Percentiles rank a stretch among this genome's conserved stretches.
Evolutionary conservation across 2,329 filamentous ascomycete genomes (phyloP).

Genomic region (Colletotrichum musae): DNA sequence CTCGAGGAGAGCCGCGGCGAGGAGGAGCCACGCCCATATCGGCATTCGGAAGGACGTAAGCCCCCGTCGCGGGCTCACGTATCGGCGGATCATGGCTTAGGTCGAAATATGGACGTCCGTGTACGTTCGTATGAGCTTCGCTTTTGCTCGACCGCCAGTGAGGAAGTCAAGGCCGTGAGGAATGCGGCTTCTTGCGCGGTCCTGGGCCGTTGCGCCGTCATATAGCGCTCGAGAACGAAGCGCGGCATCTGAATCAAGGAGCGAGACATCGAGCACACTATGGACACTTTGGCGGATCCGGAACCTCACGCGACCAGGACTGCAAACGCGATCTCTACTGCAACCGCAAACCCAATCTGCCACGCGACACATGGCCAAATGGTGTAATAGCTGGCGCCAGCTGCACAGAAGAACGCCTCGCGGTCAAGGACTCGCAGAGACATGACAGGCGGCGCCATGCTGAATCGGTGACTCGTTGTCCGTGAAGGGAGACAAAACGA

Average conservation of each 20-base stretch:
- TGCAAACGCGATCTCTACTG: neutral
- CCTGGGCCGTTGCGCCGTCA: neutral
- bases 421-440: slow-evolving; percentile 13
- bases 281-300: neutral
- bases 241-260: slow-evolving; percentile 9
- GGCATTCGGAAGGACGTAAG: slow-evolving; percentile 14
- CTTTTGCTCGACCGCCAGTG: slow-evolving; percentile 3
- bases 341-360: slow-evolving; percentile 9
- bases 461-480: neutral
- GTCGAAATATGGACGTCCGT: neutral
- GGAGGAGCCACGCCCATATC: slow-evolving; percentile 29
- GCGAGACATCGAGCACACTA: slow-evolving; percentile 15
- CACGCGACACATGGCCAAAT: slow-evolving; percentile 4
- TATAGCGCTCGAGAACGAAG: neutral
- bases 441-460: neutral
- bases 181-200: neutral
- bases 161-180: neutral
- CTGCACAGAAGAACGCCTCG: slow-evolving; percentile 5
- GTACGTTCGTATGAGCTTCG: neutral
- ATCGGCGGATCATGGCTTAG: slow-evolving; percentile 31
- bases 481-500: slow-evolving; percentile 11
- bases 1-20: slow-evolving; percentile 28
- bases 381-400: slow-evolving; percentile 2
- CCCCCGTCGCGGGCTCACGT: slow-evolving; percentile 25
- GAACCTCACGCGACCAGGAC: slow-evolving; percentile 1